These are phyloP conservation scores for Pezicula carpinea DNA, from an alignment of 2,329 filamentous ascomycete species.

Conservation along the genomic window DNA sequence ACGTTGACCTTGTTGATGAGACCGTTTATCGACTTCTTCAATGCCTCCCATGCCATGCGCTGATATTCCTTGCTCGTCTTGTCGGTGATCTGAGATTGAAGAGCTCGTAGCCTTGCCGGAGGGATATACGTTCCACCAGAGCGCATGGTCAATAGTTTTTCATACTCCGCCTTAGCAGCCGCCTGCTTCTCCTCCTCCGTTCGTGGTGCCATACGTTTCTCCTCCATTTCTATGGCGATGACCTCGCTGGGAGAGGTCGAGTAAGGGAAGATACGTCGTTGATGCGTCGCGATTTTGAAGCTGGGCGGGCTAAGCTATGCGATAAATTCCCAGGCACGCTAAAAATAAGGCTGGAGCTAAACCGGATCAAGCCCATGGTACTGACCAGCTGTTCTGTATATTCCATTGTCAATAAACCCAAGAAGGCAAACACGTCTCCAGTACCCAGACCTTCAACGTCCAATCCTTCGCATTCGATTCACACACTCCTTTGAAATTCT, in stretches of 20 bases:
- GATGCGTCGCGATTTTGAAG: not conserved
- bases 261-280: not conserved
- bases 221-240: slow-evolving; percentile 11
- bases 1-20: slow-evolving; percentile 99
- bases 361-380: not conserved
- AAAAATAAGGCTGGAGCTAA: no score
- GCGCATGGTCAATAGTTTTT: slow-evolving; percentile 86
- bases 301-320: slow-evolving; percentile 4
- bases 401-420: no score
- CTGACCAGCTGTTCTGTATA: no score
- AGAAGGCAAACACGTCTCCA: not conserved
- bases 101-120: slow-evolving; percentile 79
- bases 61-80: slow-evolving; percentile 96
- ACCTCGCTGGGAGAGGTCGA: slow-evolving; percentile 6
- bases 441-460: slow-evolving; percentile 7
- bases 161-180: slow-evolving; percentile 85
- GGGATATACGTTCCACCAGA: slow-evolving; percentile 97
- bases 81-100: slow-evolving; percentile 96
- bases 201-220: slow-evolving; percentile 14
- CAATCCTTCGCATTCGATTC: slow-evolving; percentile 12
- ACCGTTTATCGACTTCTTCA: slow-evolving; percentile 98
- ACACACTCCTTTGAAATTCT: slow-evolving; percentile 23
- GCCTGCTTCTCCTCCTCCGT: slow-evolving; percentile 83
- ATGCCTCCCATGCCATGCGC: slow-evolving; percentile 96
- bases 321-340: no score